A percentile compares a stretch with the other conserved stretches of the same genome.
These are phyloP conservation scores for Fusarium sp. DNA, from an alignment of 2,329 filamentous ascomycete species.

Conservation along the genomic window DNA sequence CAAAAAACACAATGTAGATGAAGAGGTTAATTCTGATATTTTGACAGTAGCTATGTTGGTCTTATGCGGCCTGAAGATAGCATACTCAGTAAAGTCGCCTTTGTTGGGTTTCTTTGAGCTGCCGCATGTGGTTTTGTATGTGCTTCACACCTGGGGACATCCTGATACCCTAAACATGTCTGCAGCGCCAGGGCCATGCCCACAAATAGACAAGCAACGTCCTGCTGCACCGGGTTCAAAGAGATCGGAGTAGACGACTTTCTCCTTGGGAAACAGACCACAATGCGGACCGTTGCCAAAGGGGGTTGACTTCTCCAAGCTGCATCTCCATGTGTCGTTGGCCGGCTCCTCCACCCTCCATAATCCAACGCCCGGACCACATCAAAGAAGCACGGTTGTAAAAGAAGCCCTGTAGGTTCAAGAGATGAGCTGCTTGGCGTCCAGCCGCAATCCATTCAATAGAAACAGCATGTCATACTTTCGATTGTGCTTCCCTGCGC, in stretches of 20 bases:
- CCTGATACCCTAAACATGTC: conserved; percentile 33
- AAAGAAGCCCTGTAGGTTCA: conserved; percentile 31
- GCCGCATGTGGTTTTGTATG: conserved; percentile 40
- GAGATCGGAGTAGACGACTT: conserved; percentile 27
- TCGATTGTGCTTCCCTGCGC: conserved; percentile 39
- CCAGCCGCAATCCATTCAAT: conserved; percentile 43
- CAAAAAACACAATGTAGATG: conserved; percentile 30
- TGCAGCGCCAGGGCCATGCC: conserved; percentile 44
- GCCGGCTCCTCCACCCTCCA: conserved; percentile 27
- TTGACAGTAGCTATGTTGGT: conserved; percentile 44
- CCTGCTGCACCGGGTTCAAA: conserved; percentile 42
- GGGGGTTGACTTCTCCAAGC: conserved; percentile 41
- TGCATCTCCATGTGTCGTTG: conserved; percentile 50
- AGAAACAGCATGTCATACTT: conserved; percentile 40
- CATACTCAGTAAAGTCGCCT: conserved; percentile 33
- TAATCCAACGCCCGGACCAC: conserved; percentile 38
- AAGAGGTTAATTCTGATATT: conserved; percentile 32
- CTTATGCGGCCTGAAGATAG: conserved; percentile 36
- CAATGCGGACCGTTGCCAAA: conserved; percentile 41
- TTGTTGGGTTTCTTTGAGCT: conserved; percentile 49
- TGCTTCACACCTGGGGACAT: conserved; percentile 30
- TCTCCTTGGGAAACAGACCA: conserved; percentile 42
- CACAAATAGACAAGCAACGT: conserved; percentile 50
- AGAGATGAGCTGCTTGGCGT: conserved; percentile 42
- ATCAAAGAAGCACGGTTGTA: conserved; percentile 37